These are phyloP conservation scores for Beauveria varroae DNA, from an alignment of 2,329 filamentous ascomycete genomes.

Conservation along the genomic window DNA sequence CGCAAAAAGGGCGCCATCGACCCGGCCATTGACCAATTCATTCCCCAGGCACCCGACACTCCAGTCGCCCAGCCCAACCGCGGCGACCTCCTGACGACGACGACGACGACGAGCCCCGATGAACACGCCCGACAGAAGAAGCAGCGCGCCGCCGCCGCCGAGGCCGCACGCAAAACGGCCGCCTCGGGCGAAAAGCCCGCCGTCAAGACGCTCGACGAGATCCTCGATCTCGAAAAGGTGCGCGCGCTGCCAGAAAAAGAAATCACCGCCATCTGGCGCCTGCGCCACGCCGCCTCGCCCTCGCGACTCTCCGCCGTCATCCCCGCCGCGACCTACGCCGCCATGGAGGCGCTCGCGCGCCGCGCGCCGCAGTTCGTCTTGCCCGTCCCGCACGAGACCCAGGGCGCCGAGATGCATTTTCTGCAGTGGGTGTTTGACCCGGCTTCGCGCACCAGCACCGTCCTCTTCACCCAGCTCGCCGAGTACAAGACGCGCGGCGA, in stretches of 20 bases:
- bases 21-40: conserved; percentile 26
- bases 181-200: conserved; percentile 20
- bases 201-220: conserved; percentile 41
- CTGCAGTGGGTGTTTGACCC: conserved; percentile 90
- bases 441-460: conserved; percentile 55
- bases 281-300: conserved; percentile 68
- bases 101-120: conserved; percentile 13
- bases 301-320: conserved; percentile 79
- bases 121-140: conserved; percentile 10
- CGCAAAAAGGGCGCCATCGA: conserved; percentile 58
- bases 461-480: conserved; percentile 89
- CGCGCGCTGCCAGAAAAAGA: conserved; percentile 67
- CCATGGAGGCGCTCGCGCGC: conserved; percentile 64
- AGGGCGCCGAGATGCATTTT: conserved; percentile 88
- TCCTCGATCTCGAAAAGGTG: conserved; percentile 73
- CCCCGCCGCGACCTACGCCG: conserved; percentile 62
- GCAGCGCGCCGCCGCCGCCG: not conserved
- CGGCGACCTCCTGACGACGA: conserved; percentile 22
- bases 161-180: conserved; percentile 15
- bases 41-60: conserved; percentile 28
- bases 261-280: conserved; percentile 81
- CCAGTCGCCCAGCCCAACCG: conserved; percentile 29
- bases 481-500: conserved; percentile 89
- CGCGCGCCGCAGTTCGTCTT: conserved; percentile 83
- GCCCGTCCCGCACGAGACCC: conserved; percentile 62